These are phyloP conservation scores for Cryphonectria naterciae DNA, from an alignment of 2,329 filamentous ascomycete species.

Conservation along the genomic window DNA sequence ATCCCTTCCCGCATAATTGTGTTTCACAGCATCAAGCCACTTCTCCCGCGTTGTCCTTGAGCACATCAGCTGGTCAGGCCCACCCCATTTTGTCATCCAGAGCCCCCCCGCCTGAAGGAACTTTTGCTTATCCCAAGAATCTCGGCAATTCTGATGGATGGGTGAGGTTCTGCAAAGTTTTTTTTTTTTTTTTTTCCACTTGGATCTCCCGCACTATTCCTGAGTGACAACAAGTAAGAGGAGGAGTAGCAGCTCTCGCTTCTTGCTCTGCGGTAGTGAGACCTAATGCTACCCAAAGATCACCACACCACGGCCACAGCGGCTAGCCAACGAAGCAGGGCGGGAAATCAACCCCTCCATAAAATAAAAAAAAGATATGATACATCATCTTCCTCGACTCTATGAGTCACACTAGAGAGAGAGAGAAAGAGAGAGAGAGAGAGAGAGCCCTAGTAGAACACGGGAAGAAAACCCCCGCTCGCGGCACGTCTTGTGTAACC, in stretches of 20 bases:
- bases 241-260: background rate
- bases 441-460: background rate
- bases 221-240: too few species aligned
- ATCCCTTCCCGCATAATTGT: background rate
- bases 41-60: background rate
- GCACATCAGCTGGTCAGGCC: background rate
- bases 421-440: background rate
- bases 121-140: background rate
- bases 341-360: background rate
- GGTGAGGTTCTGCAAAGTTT: background rate
- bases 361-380: background rate
- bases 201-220: background rate
- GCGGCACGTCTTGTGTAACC: background rate
- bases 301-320: background rate
- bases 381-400: background rate
- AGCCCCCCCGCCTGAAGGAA: background rate
- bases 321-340: background rate
- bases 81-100: background rate
- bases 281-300: background rate
- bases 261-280: background rate
- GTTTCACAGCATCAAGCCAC: background rate
- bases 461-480: background rate
- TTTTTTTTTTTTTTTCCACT: background rate
- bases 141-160: background rate
- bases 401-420: too few species aligned